A percentile compares a stretch with the other conserved stretches of the same genome.
phyloP scores from a whole-genome alignment of 257 asterid genomes.

The Capsicum chinense region DNA sequence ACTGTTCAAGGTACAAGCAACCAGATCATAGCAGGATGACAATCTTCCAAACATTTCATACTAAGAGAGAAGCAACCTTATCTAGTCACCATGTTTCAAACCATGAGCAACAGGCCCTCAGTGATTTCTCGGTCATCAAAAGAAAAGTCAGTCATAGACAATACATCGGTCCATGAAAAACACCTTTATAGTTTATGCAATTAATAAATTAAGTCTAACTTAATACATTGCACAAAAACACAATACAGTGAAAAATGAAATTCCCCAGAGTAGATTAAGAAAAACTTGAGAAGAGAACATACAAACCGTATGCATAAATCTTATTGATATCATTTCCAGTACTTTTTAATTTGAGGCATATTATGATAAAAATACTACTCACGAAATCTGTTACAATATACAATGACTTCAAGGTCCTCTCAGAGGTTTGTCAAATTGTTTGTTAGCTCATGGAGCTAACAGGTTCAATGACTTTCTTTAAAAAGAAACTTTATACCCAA shows the following conservation, averaged over 20 bases:
- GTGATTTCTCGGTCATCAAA: neutral
- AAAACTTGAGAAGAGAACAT: conserved; percentile 1
- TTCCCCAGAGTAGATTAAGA: neutral
- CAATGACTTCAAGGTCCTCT: neutral
- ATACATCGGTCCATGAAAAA: neutral
- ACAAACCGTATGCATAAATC: neutral
- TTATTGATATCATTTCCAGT: neutral
- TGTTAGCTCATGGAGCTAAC: neutral
- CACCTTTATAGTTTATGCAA: neutral
- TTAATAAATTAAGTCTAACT: neutral
- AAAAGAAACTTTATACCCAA: neutral
- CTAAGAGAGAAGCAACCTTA: neutral
- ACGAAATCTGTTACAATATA: neutral
- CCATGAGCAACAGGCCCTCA: neutral
- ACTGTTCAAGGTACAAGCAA: neutral
- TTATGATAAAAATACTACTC: neutral
- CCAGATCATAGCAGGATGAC: conserved; percentile 19
- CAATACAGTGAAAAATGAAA: neutral
- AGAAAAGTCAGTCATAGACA: neutral
- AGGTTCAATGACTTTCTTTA: neutral
- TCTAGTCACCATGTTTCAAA: conserved; percentile 18
- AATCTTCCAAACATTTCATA: conserved; percentile 17
- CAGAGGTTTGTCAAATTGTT: neutral
- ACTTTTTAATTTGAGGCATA: neutral
- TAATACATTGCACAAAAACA: neutral